Evolutionary conservation across 768 basidiomycete species (phyloP).

Genomic region (Arthromyces matolae): DNA sequence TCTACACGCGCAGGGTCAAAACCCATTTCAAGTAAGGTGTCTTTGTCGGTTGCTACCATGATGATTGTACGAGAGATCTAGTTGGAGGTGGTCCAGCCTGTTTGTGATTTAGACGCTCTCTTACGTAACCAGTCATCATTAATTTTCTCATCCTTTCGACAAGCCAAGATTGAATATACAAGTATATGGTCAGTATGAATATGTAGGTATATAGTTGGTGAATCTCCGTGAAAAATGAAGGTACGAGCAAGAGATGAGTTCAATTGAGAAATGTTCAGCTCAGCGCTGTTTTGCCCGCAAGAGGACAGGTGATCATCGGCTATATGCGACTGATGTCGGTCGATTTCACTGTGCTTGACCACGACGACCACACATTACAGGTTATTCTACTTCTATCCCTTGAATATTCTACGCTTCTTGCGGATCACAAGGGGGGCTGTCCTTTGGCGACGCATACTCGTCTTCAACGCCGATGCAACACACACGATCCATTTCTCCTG

Average conservation of each 20-base stretch:
- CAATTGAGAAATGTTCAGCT: too few relatives aligned
- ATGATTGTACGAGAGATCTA: background rate
- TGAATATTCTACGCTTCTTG: background rate
- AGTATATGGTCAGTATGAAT: too few relatives aligned
- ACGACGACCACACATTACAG: slow-evolving; percentile 26
- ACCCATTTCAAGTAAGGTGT: slow-evolving; percentile 79
- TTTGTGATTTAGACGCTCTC: slow-evolving; percentile 10
- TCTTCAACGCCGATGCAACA: slow-evolving; percentile 48
- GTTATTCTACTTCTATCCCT: slow-evolving; percentile 1
- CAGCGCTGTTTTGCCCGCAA: too few relatives aligned
- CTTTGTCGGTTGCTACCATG: slow-evolving; percentile 59
- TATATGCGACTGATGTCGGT: slow-evolving; percentile 9
- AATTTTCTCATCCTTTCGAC: too few relatives aligned
- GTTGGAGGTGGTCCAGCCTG: too few relatives aligned
- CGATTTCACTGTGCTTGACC: slow-evolving; percentile 12
- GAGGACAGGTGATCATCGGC: slow-evolving; percentile 16
- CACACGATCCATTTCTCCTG: slow-evolving; percentile 39
- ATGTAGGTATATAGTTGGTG: too few relatives aligned
- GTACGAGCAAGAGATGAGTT: too few relatives aligned
- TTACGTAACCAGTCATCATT: slow-evolving; percentile 4
- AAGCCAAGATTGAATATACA: too few relatives aligned
- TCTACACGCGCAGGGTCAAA: slow-evolving; percentile 83
- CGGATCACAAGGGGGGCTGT: background rate
- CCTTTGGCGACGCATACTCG: background rate
- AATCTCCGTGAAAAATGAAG: too few relatives aligned